Conservation (phyloP, 805 yeast species). For the Yarrowia porcina region DNA sequence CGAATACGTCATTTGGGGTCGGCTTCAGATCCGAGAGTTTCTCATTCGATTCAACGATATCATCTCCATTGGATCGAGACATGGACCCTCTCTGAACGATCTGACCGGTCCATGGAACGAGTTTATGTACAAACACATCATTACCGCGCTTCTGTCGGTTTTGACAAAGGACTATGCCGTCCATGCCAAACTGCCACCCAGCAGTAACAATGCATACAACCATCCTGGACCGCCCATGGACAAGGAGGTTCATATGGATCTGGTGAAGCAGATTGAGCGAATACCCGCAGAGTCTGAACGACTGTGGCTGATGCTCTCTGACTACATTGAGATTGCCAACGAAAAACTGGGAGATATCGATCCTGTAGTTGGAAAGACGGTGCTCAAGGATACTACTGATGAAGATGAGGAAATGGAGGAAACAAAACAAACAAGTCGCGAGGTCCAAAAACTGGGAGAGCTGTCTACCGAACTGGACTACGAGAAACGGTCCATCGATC, state of each 20-base stretch:
- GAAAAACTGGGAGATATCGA: conserved; percentile 10
- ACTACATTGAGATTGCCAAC: conserved; percentile 27
- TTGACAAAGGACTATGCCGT: conserved; percentile 28
- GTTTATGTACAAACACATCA: conserved; percentile 38
- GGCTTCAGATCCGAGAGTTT: conserved; percentile 40
- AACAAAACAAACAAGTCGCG: neutral
- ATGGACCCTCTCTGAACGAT: conserved; percentile 38
- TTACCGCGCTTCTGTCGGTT: conserved; percentile 36
- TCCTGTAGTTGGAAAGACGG: conserved; percentile 5
- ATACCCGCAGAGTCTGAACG: conserved; percentile 36
- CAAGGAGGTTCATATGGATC: conserved; percentile 30
- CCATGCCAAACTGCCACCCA: neutral
- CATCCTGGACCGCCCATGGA: conserved; percentile 37
- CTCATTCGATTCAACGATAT: conserved; percentile 41
- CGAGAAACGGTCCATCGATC: conserved; percentile 17
- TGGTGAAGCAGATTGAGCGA: conserved; percentile 36
- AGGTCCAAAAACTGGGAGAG: conserved; percentile 15
- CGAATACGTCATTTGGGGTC: conserved; percentile 37
- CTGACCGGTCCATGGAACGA: conserved; percentile 40
- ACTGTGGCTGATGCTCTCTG: conserved; percentile 38
- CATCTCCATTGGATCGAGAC: conserved; percentile 39
- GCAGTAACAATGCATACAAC: conserved; percentile 28
- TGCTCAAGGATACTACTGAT: neutral
- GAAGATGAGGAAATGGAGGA: neutral
- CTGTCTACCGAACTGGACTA: conserved; percentile 3